phyloP scores from a whole-genome alignment of 1,139 yeast genomes.

The Diutina neorugosa region DNA sequence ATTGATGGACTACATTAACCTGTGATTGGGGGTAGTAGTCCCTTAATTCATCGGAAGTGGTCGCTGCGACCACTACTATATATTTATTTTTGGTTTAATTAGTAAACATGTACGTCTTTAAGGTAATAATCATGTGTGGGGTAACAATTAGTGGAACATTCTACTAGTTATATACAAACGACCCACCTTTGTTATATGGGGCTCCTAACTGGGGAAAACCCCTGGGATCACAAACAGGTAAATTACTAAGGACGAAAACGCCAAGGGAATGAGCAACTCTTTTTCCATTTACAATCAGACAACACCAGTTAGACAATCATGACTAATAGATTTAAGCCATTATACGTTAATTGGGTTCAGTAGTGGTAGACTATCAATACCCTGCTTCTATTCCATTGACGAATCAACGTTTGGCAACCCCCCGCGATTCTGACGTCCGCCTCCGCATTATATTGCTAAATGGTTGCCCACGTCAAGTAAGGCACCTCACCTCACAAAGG shows the following conservation, averaged over 20 bases:
- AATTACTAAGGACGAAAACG: not conserved
- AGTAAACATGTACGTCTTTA: not conserved
- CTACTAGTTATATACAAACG: too few species aligned
- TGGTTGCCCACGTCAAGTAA: not conserved
- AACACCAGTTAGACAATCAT: not conserved
- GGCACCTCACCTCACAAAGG: not conserved
- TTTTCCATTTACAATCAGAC: too few species aligned
- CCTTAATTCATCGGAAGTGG: too few species aligned
- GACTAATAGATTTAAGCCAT: too few species aligned
- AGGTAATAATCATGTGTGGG: not conserved
- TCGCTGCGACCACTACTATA: not conserved
- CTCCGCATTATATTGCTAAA: not conserved
- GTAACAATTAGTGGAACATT: not conserved
- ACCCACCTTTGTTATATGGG: too few species aligned
- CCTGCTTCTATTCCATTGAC: too few species aligned
- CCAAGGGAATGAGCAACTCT: not conserved
- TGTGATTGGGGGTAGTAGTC: too few species aligned
- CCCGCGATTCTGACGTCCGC: not conserved
- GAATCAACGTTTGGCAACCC: not conserved
- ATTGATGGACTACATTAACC: constrained; percentile 19
- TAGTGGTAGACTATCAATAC: too few species aligned
- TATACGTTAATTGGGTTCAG: too few species aligned
- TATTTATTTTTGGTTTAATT: too few species aligned
- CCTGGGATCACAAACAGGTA: not conserved
- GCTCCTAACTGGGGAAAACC: not conserved